Base-by-base conservation (phyloP, 2,329 filamentous ascomycete genomes). In the Aspergillus sp. region DNA sequence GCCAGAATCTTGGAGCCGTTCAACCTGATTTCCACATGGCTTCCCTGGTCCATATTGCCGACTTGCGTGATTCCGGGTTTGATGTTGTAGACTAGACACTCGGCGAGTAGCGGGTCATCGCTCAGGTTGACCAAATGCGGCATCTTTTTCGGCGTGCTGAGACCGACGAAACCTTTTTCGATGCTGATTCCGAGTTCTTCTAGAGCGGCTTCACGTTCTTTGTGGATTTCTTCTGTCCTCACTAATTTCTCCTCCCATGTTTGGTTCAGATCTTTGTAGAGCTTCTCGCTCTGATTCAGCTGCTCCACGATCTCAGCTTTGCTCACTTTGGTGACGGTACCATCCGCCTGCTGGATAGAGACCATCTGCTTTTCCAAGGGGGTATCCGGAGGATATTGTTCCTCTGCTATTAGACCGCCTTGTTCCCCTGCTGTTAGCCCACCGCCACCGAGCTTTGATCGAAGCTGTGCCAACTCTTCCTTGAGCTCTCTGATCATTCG, bases 261-360 rank as follows among this genome's bases (percentile, higher is more conserved):
- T 79, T 99, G 93, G 72, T 99, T 99, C 57, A 99, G 86, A 75
- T 99, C 95, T 54, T 91, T 89, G 72, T 98, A 91, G 22, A 99
- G 85, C 79, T 99, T 99, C 79, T 99, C 95, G 66, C 92, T 97
- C 76, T 98, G 95, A 69, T 89, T 93, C 28, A 99, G 83, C 76
- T 99, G 96, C 76, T 99, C 95, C 6, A 93, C 92, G 75, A 99
- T 99, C 74, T 99, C 95, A 2, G 95, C 95, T 77, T 99, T 99
- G 55, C 93, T 97, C 43, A 99, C 95, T 75, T 96, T 96, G 80
- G 97, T 97, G 68, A 96, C 83, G 0, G 87, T 85, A 11, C 95
- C 95, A 74, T 98, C 95, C 0, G 91, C 70, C 66, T 91, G 87
- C 8, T 92, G 93, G 71, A 99, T 97, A 68, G 92, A 96, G 66